Conservation (phyloP, 345 rosid species). For the Rhizophora mangle region DNA sequence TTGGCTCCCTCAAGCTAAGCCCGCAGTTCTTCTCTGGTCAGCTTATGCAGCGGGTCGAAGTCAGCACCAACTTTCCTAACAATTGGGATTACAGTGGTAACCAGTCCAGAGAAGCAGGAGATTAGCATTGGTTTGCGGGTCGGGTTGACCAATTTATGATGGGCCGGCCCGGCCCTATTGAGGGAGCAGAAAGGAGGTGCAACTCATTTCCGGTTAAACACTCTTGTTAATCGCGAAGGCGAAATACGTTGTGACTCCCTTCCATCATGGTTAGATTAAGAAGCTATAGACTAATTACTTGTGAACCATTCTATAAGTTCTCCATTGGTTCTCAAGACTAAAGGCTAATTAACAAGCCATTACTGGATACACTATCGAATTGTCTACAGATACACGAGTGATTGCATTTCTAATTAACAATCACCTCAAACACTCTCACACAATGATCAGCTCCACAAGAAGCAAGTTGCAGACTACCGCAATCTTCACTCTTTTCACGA, state of each 20-base stretch:
- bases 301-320: too few relatives aligned
- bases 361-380: constrained; percentile 3
- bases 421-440: constrained; percentile 67
- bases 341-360: background rate
- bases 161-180: too few relatives aligned
- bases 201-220: too few relatives aligned
- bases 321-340: too few relatives aligned
- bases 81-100: background rate
- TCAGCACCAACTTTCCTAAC: background rate
- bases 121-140: too few relatives aligned
- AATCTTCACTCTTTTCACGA: constrained; percentile 30
- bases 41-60: background rate
- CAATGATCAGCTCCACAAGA: constrained; percentile 89
- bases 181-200: too few relatives aligned
- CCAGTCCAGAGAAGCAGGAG: too few relatives aligned
- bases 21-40: background rate
- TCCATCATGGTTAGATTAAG: too few relatives aligned
- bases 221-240: too few relatives aligned
- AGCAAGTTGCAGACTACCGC: constrained; percentile 47
- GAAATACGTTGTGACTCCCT: too few relatives aligned
- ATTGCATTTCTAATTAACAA: background rate
- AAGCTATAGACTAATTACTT: too few relatives aligned
- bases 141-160: too few relatives aligned
- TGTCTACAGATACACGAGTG: background rate
- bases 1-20: background rate